Percentiles rank a stretch among this genome's conserved stretches.
phyloP scores from a whole-genome alignment of 2,329 filamentous ascomycete genomes.

The Phoma herbarum region DNA sequence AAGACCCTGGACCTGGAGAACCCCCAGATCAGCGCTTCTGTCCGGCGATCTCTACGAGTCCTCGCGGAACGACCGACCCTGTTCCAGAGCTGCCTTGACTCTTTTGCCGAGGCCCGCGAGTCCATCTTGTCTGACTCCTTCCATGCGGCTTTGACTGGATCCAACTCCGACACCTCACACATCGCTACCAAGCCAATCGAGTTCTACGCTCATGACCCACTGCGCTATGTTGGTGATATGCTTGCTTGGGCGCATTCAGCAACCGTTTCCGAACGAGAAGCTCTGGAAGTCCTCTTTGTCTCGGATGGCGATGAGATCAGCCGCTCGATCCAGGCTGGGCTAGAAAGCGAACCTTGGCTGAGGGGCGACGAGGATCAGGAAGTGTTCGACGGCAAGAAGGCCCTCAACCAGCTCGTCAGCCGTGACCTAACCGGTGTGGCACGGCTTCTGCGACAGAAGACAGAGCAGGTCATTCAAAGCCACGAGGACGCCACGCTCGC shows the following conservation, averaged over 20 bases:
- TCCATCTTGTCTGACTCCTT: slow-evolving; percentile 88
- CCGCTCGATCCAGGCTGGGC: slow-evolving; percentile 79
- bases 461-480: slow-evolving; percentile 90
- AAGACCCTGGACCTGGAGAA: slow-evolving; percentile 92
- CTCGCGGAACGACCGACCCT: slow-evolving; percentile 88
- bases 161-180: slow-evolving; percentile 66
- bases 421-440: slow-evolving; percentile 83
- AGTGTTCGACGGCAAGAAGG: slow-evolving; percentile 80
- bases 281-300: slow-evolving; percentile 89
- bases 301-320: slow-evolving; percentile 89
- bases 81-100: slow-evolving; percentile 93
- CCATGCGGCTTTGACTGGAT: slow-evolving; percentile 84
- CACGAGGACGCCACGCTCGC: slow-evolving; percentile 89
- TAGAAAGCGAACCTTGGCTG: slow-evolving; percentile 86
- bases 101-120: slow-evolving; percentile 90
- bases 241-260: slow-evolving; percentile 96
- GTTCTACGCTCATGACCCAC: slow-evolving; percentile 86
- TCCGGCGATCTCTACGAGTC: slow-evolving; percentile 83
- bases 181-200: slow-evolving; percentile 83
- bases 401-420: slow-evolving; percentile 85
- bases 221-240: slow-evolving; percentile 96
- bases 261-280: slow-evolving; percentile 91
- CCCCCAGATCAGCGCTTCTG: slow-evolving; percentile 85
- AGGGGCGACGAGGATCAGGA: slow-evolving; percentile 62
- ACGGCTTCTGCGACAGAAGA: slow-evolving; percentile 83